Evolutionary conservation across 768 basidiomycete genomes (phyloP).

Genomic region (Collybiopsis luxurians): DNA sequence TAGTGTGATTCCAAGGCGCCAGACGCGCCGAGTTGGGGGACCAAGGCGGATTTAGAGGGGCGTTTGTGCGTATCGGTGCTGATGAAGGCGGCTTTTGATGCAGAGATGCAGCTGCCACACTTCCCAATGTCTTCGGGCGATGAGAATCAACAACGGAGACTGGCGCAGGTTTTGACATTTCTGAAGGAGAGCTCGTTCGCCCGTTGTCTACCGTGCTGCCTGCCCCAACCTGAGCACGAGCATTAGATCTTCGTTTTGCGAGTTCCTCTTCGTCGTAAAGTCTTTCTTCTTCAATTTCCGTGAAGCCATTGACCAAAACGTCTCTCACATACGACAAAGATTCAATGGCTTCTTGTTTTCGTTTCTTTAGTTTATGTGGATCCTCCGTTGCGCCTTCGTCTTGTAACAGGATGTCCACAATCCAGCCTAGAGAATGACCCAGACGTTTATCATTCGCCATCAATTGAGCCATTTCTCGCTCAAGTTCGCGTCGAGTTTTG

Average conservation of each 20-base stretch:
- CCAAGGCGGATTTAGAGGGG: conserved; percentile 14
- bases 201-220: conserved; percentile 6
- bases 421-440: conserved; percentile 70
- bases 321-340: conserved; percentile 78
- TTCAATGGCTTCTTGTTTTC: conserved; percentile 67
- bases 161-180: conserved; percentile 28
- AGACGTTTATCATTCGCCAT: conserved; percentile 59
- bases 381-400: conserved; percentile 46
- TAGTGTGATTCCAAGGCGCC: conserved; percentile 60
- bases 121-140: conserved; percentile 13
- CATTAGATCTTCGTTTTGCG: conserved; percentile 32
- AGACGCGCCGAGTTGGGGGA: conserved; percentile 17
- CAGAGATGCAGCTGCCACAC: conserved; percentile 1
- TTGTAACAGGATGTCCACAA: conserved; percentile 66
- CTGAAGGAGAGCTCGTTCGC: conserved; percentile 16
- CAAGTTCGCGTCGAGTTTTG: conserved; percentile 65
- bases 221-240: conserved; percentile 15
- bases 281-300: conserved; percentile 62
- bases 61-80: conserved; percentile 7
- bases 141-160: conserved; percentile 38
- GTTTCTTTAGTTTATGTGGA: conserved; percentile 34
- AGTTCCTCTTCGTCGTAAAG: conserved; percentile 56
- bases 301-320: conserved; percentile 53
- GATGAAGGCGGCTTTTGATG: conserved; percentile 14
- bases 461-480: conserved; percentile 56